Percentiles rank a stretch among this genome's conserved stretches.
Evolutionary conservation across 2,329 filamentous ascomycete species (phyloP).

Genomic region (Cytospora chrysosperma): DNA sequence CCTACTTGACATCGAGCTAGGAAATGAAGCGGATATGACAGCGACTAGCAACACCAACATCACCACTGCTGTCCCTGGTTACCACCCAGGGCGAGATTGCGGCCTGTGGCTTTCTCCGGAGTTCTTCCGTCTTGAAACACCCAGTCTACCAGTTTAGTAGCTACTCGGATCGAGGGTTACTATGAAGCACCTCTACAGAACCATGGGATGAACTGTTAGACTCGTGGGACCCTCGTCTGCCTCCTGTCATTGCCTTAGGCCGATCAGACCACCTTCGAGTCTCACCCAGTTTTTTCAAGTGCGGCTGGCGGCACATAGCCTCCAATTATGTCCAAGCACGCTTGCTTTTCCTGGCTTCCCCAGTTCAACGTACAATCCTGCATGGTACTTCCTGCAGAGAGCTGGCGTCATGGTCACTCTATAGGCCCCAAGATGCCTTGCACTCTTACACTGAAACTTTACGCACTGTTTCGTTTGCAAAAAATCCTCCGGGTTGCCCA

Average conservation of each 20-base stretch:
- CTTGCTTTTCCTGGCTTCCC: conserved; percentile 16
- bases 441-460: not conserved
- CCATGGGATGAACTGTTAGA: not conserved
- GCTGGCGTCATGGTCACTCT: conserved; percentile 15
- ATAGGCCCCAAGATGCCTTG: not conserved
- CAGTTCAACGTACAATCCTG: conserved; percentile 8
- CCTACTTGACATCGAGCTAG: conserved; percentile 9
- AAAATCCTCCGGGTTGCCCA: not conserved
- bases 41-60: conserved; percentile 16
- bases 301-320: conserved; percentile 15
- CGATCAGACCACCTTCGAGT: conserved; percentile 6
- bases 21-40: conserved; percentile 6
- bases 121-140: not conserved
- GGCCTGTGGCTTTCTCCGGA: conserved; percentile 7
- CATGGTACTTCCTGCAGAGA: conserved; percentile 17
- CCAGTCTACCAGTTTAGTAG: not conserved
- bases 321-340: conserved; percentile 15
- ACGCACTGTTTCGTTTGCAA: not conserved
- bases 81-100: not conserved
- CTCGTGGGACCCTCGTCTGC: not conserved
- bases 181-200: not conserved
- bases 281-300: conserved; percentile 13
- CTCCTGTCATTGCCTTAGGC: not conserved
- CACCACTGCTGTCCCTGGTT: conserved; percentile 1
- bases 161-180: not conserved